These are phyloP conservation scores for Lyophyllum decastes DNA, from an alignment of 768 basidiomycete genomes.

Conservation along the genomic window DNA sequence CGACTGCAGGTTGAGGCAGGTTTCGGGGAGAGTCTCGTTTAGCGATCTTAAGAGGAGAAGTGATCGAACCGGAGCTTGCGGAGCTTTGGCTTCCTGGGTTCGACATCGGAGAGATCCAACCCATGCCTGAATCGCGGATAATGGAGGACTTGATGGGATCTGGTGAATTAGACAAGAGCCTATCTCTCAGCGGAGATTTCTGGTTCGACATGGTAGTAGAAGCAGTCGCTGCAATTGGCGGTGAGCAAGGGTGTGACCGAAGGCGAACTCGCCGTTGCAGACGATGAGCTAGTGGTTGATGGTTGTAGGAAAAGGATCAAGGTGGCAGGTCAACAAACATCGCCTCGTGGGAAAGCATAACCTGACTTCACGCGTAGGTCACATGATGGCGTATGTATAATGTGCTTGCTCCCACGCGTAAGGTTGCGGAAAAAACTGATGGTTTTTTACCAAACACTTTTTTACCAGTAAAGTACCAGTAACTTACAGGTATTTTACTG, in stretches of 20 bases:
- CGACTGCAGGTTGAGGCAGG: conserved; percentile 50
- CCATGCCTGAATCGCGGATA: conserved; percentile 62
- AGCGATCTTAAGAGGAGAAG: conserved; percentile 72
- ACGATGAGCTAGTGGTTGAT: conserved; percentile 14
- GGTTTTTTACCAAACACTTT: background rate
- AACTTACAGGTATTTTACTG: background rate
- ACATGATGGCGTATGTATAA: conserved; percentile 42
- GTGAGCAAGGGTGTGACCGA: conserved; percentile 2
- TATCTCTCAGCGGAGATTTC: conserved; percentile 57
- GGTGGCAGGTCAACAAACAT: conserved; percentile 40
- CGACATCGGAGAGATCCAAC: conserved; percentile 54
- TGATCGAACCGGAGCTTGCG: conserved; percentile 37
- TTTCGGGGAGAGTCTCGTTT: conserved; percentile 60
- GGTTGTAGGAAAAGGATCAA: conserved; percentile 17
- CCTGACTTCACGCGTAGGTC: conserved; percentile 32
- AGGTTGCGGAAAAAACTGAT: no score
- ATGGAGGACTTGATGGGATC: conserved; percentile 67
- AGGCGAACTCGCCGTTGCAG: conserved; percentile 13
- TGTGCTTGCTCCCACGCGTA: background rate
- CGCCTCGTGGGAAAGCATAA: conserved; percentile 35
- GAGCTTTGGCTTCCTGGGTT: conserved; percentile 31
- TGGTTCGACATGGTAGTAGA: conserved; percentile 31
- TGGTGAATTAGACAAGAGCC: conserved; percentile 61
- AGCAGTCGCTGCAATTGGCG: conserved; percentile 1
- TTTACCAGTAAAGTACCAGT: background rate